phyloP scores from a whole-genome alignment of 306 rosid species.

The Comarum palustre region DNA sequence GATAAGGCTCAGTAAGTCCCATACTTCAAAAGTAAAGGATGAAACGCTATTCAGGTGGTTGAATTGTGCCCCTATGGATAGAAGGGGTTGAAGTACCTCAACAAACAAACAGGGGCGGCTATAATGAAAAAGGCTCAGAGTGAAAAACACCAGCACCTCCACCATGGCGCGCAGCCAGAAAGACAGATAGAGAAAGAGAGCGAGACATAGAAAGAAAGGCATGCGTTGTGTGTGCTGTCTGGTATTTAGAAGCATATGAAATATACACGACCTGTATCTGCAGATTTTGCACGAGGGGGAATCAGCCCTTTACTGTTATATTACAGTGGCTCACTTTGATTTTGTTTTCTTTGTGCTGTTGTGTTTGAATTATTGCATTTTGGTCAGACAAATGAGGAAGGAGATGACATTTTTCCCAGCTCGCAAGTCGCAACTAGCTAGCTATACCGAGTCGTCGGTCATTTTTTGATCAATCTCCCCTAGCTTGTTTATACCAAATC shows the following conservation, averaged over 20 bases:
- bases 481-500: neutral
- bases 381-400: neutral
- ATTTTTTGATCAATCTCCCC: neutral
- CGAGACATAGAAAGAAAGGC: neutral
- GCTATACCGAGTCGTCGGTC: neutral
- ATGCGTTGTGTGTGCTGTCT: conserved; percentile 5
- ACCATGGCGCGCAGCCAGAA: conserved; percentile 6
- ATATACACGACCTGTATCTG: neutral
- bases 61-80: conserved; percentile 17
- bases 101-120: neutral
- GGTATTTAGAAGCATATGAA: conserved; percentile 2
- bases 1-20: neutral
- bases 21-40: neutral
- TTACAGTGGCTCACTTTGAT: neutral
- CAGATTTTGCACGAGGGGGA: conserved; percentile 38
- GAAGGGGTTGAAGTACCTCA: neutral
- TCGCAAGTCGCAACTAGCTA: neutral
- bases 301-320: neutral
- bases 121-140: neutral
- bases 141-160: neutral
- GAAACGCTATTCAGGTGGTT: neutral
- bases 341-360: neutral
- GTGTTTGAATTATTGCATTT: neutral
- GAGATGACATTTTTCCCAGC: neutral
- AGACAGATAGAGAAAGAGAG: neutral